Conservation (phyloP, 1,139 yeast species). For the Candida albicans region DNA sequence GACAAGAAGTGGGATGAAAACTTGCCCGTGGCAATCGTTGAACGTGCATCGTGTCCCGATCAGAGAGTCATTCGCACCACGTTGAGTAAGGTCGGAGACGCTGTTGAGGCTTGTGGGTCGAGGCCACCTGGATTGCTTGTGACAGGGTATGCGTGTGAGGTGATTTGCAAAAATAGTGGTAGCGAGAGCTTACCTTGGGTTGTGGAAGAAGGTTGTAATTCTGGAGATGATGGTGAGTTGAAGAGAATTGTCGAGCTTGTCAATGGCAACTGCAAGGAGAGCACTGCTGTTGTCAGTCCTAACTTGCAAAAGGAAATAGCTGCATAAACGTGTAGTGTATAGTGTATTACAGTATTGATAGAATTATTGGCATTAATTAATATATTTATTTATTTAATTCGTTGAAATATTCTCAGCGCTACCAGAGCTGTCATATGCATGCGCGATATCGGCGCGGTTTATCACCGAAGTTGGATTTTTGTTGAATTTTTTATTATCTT, state of each 20-base stretch:
- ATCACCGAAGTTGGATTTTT: not conserved
- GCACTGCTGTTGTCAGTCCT: not conserved
- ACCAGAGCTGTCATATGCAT: too few relatives aligned
- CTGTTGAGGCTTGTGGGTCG: slow-evolving; percentile 79
- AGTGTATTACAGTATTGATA: too few relatives aligned
- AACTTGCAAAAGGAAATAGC: not conserved
- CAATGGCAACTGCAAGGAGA: slow-evolving; percentile 1
- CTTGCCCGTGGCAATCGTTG: slow-evolving; percentile 83
- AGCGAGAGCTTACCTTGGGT: slow-evolving; percentile 31
- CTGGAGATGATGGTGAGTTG: slow-evolving; percentile 7
- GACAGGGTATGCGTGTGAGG: slow-evolving; percentile 78
- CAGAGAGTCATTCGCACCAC: slow-evolving; percentile 82
- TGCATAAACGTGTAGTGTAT: not conserved
- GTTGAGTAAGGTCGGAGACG: slow-evolving; percentile 63
- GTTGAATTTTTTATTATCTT: too few relatives aligned
- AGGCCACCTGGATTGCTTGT: slow-evolving; percentile 93
- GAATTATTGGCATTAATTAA: too few relatives aligned
- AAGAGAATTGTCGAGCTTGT: slow-evolving; percentile 5
- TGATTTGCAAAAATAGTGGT: slow-evolving; percentile 30
- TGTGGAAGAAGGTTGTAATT: slow-evolving; percentile 57
- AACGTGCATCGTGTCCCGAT: slow-evolving; percentile 91
- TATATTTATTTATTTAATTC: too few relatives aligned
- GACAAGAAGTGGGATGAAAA: slow-evolving; percentile 65
- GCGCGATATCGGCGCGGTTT: not conserved
- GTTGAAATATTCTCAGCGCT: too few relatives aligned